Evolutionary conservation across 164 flowering plant genomes (phyloP).

Genomic region (Chloranthus sessilifolius): DNA sequence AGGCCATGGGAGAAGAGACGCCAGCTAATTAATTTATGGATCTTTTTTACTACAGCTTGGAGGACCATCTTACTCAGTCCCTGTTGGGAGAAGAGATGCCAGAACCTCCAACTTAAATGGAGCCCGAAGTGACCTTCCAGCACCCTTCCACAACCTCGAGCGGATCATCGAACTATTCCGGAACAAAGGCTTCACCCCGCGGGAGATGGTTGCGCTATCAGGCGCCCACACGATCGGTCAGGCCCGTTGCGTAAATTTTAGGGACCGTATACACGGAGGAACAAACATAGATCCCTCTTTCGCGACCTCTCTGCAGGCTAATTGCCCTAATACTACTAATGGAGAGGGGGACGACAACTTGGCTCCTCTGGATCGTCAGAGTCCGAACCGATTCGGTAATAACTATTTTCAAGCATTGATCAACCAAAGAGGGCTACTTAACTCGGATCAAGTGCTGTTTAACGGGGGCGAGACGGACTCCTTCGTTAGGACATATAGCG

Average conservation of each 20-base stretch:
- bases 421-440: constrained; percentile 26
- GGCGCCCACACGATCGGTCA: constrained; percentile 49
- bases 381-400: constrained; percentile 25
- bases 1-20: no score
- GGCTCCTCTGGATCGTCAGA: constrained; percentile 28
- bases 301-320: constrained; percentile 15
- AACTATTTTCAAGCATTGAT: constrained; percentile 23
- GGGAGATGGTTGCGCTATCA: constrained; percentile 44
- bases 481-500: constrained; percentile 14
- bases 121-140: constrained; percentile 30
- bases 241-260: constrained; percentile 23
- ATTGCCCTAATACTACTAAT: constrained; percentile 21
- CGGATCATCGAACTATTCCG: constrained; percentile 18
- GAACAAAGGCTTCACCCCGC: constrained; percentile 21
- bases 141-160: constrained; percentile 13
- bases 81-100: constrained; percentile 43
- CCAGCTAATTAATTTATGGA: no score
- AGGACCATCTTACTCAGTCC: constrained; percentile 35
- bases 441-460: constrained; percentile 34
- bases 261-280: constrained; percentile 30
- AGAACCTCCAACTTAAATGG: constrained; percentile 24
- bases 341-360: constrained; percentile 21
- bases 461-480: constrained; percentile 21
- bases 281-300: constrained; percentile 30
- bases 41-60: constrained; percentile 32